phyloP scores from a whole-genome alignment of 2,329 filamentous ascomycete species.

The Tricladium varicosporioides region DNA sequence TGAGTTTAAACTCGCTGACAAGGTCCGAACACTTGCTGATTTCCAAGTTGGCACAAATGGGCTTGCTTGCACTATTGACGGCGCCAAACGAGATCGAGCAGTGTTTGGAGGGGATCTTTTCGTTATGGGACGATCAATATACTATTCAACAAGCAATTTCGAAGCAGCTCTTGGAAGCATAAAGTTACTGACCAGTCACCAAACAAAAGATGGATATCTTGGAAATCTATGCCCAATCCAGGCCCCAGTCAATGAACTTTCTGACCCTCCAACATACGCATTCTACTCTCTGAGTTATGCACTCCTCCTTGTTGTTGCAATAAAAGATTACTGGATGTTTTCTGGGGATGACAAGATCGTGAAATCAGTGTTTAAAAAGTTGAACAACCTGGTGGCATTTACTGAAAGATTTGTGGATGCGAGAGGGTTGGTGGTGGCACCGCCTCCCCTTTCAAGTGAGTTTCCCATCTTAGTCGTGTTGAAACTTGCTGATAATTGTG shows the following conservation, averaged over 20 bases:
- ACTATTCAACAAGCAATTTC: slow-evolving; percentile 20
- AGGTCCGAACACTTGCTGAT: slow-evolving; percentile 18
- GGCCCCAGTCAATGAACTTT: slow-evolving; percentile 12
- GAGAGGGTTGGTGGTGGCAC: slow-evolving; percentile 21
- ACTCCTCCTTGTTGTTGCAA: slow-evolving; percentile 20
- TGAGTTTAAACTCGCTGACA: slow-evolving; percentile 10
- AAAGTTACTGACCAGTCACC: slow-evolving; percentile 23
- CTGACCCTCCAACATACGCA: slow-evolving; percentile 21
- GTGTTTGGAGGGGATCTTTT: slow-evolving; percentile 55
- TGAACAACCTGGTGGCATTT: slow-evolving; percentile 20
- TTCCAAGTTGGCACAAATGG: slow-evolving; percentile 23
- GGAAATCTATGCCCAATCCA: slow-evolving; percentile 25
- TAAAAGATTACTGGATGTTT: slow-evolving; percentile 25
- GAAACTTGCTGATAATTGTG: slow-evolving; percentile 1
- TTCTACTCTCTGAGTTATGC: slow-evolving; percentile 27
- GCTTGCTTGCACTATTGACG: slow-evolving; percentile 40
- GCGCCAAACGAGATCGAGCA: slow-evolving; percentile 55
- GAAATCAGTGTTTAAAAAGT: slow-evolving; percentile 10
- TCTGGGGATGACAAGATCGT: slow-evolving; percentile 19
- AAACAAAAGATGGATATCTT: slow-evolving; percentile 19
- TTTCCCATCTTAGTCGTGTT: neutral
- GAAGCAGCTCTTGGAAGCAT: slow-evolving; percentile 23
- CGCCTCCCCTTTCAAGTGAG: slow-evolving; percentile 21
- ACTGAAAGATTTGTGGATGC: slow-evolving; percentile 17
- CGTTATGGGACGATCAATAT: slow-evolving; percentile 25